Percentiles rank a stretch among this genome's conserved stretches.
These are phyloP conservation scores for Yamadazyma aaseri DNA, from an alignment of 1,139 yeast species.

Conservation along the genomic window DNA sequence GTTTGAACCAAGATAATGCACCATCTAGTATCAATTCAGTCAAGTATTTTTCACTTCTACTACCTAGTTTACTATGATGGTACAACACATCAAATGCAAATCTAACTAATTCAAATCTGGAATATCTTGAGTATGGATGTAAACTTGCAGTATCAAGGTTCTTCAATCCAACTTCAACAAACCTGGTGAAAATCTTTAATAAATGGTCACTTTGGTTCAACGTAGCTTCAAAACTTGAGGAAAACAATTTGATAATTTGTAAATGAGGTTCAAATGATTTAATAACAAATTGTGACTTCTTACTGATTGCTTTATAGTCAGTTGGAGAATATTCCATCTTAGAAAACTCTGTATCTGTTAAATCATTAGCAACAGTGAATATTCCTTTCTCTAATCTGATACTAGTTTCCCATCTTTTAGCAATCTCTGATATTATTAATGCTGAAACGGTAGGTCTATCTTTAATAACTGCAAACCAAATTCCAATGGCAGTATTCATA, in stretches of 20 bases:
- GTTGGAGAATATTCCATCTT: constrained; percentile 92
- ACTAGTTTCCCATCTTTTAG: constrained; percentile 65
- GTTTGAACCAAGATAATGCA: constrained; percentile 76
- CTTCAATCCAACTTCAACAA: constrained; percentile 57
- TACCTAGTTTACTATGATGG: constrained; percentile 50
- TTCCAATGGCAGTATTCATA: constrained; percentile 65
- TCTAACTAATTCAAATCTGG: constrained; percentile 70
- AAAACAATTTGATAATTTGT: constrained; percentile 62
- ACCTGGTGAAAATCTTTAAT: constrained; percentile 65
- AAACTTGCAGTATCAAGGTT: constrained; percentile 60
- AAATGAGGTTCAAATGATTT: constrained; percentile 71
- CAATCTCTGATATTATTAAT: constrained; percentile 67
- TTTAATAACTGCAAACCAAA: constrained; percentile 81
- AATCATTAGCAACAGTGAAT: constrained; percentile 59
- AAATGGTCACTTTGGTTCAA: constrained; percentile 71
- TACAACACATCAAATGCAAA: constrained; percentile 67
- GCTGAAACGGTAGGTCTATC: constrained; percentile 59
- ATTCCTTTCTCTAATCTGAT: constrained; percentile 63
- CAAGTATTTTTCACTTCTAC: constrained; percentile 45
- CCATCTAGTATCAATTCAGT: constrained; percentile 60
- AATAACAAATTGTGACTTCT: constrained; percentile 37
- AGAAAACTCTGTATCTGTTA: constrained; percentile 60
- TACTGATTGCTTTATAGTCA: constrained; percentile 58
- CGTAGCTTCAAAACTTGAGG: constrained; percentile 83
- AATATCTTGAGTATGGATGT: constrained; percentile 78